Base-by-base conservation (phyloP, 208 protist species). In the Trypanosoma theileri region DNA sequence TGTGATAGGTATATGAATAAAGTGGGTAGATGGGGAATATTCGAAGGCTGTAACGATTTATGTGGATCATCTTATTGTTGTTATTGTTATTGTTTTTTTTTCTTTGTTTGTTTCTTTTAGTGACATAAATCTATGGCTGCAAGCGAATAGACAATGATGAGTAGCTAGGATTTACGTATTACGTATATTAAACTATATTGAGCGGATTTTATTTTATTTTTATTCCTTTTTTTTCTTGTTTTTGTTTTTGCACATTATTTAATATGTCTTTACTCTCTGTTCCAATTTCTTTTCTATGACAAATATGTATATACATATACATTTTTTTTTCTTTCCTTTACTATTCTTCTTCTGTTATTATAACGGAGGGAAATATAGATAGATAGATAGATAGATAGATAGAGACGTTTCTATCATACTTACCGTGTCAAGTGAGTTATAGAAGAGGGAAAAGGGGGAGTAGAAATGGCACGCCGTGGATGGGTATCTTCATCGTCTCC, bases 281-380 rank as follows among this genome's bases (percentile, higher is more conserved):
- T 51, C 61, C 65, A 42, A 40, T 66, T 59, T 68, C 59, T 51
- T 77, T 68, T 71, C 28, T 35, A 35, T 8, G 6, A 35, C 1
- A 8, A 35, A 35, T 35, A 35, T n/a, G n/a, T n/a, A n/a, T n/a
- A n/a, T n/a, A n/a, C n/a, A n/a, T n/a, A n/a, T n/a, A 35, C 6
- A 35, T 35, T 35, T 35, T 35, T 35, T 35, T 6, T 35, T 6
- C 28, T 35, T 35, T 8, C 28, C 28, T 35, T 35, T 6, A 1
- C 6, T 35, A 1, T 35, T 35, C 4, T 35, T 35, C 6, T 35
- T 35, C 28, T 35, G 28, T 35, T 35, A 6, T 6, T 35, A 6
- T 35, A 35, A 35, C 28, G 6, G 28, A 35, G 28, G 28, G 6
- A 35, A 35, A 35, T 6, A 35, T 35, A 35, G 6, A 35, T 35